Conservation (phyloP, 495 filamentous ascomycete genomes). For the Tuber aestivum region DNA sequence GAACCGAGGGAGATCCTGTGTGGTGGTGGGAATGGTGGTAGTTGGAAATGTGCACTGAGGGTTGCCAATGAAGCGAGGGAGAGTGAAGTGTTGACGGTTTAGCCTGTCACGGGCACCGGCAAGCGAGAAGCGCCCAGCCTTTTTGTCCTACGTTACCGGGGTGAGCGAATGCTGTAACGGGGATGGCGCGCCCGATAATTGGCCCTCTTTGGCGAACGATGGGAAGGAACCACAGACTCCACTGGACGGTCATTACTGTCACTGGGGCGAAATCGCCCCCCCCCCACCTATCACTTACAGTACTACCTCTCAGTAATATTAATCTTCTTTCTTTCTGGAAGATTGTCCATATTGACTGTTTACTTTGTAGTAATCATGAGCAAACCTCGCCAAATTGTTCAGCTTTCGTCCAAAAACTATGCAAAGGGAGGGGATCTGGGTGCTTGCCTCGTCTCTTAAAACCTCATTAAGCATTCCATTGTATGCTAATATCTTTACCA, state of each 20-base stretch:
- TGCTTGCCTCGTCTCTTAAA: conserved; percentile 10
- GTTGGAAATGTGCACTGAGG: not conserved
- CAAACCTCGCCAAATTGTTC: not conserved
- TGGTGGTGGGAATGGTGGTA: not conserved
- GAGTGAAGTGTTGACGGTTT: not conserved
- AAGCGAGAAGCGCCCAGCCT: not conserved
- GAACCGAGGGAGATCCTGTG: not conserved
- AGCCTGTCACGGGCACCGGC: not conserved
- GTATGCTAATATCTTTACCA: conserved; percentile 21
- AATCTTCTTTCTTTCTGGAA: not conserved
- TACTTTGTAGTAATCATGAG: not conserved
- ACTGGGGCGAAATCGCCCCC: not conserved
- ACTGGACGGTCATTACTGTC: not conserved
- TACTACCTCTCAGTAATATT: not conserved
- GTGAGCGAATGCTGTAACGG: not conserved
- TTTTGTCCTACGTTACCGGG: not conserved
- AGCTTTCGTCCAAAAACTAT: not conserved
- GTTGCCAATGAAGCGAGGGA: not conserved
- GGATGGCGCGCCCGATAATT: conserved; percentile 1
- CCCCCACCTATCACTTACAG: not conserved
- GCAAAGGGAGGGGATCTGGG: not conserved
- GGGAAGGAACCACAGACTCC: not conserved
- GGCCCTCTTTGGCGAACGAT: not conserved
- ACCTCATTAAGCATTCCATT: conserved; percentile 19
- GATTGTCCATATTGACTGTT: not conserved